Conservation (phyloP, 2,329 filamentous ascomycete species). For the Nigrospora oryzae region DNA sequence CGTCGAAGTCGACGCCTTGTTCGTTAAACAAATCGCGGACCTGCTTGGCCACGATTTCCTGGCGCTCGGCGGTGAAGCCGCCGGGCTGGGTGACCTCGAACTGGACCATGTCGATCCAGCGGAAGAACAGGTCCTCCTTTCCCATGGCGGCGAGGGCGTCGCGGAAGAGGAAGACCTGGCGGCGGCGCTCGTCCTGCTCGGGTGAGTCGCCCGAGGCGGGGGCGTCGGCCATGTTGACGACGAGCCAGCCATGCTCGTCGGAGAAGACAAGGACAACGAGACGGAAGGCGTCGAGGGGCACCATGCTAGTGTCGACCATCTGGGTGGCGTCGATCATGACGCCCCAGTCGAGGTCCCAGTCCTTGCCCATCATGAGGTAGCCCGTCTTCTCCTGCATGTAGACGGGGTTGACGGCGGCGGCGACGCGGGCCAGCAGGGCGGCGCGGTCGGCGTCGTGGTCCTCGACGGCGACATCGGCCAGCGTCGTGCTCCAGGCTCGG, state of each 20-base stretch:
- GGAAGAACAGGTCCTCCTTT: conserved; percentile 84
- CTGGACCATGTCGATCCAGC: conserved; percentile 89
- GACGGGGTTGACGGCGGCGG: conserved; percentile 60
- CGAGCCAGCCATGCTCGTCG: conserved; percentile 62
- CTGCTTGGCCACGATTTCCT: conserved; percentile 63
- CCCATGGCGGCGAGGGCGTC: conserved; percentile 66
- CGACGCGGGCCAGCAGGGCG: conserved; percentile 53
- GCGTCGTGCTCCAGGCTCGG: conserved; percentile 60
- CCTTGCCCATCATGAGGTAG: conserved; percentile 73
- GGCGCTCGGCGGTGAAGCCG: conserved; percentile 68
- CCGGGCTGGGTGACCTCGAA: conserved; percentile 73
- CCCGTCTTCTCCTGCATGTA: conserved; percentile 72
- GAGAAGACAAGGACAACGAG: conserved; percentile 63
- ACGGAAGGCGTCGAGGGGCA: conserved; percentile 58
- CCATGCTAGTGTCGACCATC: conserved; percentile 55
- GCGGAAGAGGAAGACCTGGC: conserved; percentile 74
- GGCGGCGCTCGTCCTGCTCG: conserved; percentile 54
- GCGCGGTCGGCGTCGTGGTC: conserved; percentile 34
- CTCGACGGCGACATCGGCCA: conserved; percentile 41
- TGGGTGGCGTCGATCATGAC: conserved; percentile 68
- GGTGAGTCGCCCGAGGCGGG: conserved; percentile 24
- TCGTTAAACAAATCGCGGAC: conserved; percentile 68
- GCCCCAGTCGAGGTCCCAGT: conserved; percentile 83
- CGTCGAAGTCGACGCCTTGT: conserved; percentile 74
- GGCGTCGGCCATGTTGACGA: conserved; percentile 46